Evolutionary conservation across 179 eudicot genomes (phyloP), one percentile per base, ranked within the genome.

Genomic region (Dionaea muscipula): DNA sequence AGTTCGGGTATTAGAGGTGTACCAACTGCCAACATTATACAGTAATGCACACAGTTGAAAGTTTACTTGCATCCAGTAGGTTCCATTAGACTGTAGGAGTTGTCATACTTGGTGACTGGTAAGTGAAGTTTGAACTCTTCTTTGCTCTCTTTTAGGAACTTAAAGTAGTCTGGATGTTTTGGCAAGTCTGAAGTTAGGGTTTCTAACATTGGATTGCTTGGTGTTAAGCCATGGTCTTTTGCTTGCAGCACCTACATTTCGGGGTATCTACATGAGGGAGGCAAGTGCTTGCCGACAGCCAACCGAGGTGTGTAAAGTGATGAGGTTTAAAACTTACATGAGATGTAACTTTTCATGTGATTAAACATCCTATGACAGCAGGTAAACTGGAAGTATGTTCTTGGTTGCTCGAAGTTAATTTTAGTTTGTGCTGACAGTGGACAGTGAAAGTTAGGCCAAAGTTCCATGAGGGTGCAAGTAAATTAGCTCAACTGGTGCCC

Each of bases 391-490:
- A 31, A 31, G 5, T 31, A 11, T 28, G 35, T 31, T 31, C 35
- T 31, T 3, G n/a, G n/a, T 31, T 31, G 35, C 8, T 1, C 10
- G 59, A 12, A 43, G 27, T 55, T 51, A 46, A 60, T 24, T n/a
- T 36, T 19, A 12, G 24, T 53, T 69, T 21, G 47, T 57, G 13
- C 28, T 66, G 53, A 69, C 86, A 93, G 99, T 93, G 99, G 99
- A 79, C 95, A 21, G 96, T 85, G 71, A 81, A 82, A 82, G 75
- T 93, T 52, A 73, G 79, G 37, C 94, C 99, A 18, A 85, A 68
- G 65, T 93, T 93, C 64, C 99, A 93, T 63, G 93, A 88, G 40
- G 95, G 77, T 74, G 99, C 95, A 63, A 85, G 87, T 74, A 93
- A 88, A 37, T 65, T 93, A 65, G 85, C 79, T 47, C 85, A 93